phyloP scores from a whole-genome alignment of 805 yeast genomes.

The Metschnikowia kofuensis region DNA sequence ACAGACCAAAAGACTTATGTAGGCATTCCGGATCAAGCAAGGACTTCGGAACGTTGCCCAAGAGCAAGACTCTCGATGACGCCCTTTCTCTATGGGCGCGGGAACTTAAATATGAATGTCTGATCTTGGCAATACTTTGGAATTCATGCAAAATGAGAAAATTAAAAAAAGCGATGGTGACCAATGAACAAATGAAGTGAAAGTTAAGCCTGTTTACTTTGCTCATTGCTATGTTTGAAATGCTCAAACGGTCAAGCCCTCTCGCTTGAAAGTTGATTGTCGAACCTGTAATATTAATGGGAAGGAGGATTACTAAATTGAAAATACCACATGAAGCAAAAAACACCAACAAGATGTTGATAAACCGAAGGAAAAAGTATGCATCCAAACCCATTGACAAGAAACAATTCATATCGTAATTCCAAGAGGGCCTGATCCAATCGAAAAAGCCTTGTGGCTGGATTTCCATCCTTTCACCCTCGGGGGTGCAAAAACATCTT shows the following conservation, averaged over 20 bases:
- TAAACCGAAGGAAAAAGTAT: constrained; percentile 65
- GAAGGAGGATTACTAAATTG: constrained; percentile 58
- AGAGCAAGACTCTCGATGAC: constrained; percentile 33
- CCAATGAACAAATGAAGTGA: constrained; percentile 59
- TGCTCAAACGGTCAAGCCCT: constrained; percentile 68
- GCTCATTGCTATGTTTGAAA: constrained; percentile 61
- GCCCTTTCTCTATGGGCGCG: constrained; percentile 22
- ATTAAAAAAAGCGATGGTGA: constrained; percentile 57
- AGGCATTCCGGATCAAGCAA: constrained; percentile 27
- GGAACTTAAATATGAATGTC: constrained; percentile 41
- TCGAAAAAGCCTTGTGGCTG: constrained; percentile 44
- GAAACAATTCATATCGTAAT: constrained; percentile 42
- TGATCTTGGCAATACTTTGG: constrained; percentile 44
- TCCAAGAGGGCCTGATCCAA: constrained; percentile 52
- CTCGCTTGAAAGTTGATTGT: constrained; percentile 24
- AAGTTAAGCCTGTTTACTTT: constrained; percentile 51
- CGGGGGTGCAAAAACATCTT: constrained; percentile 43
- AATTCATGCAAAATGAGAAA: constrained; percentile 56
- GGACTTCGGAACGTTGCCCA: constrained; percentile 45
- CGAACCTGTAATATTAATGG: constrained; percentile 54
- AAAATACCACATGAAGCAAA: constrained; percentile 52
- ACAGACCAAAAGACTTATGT: constrained; percentile 28
- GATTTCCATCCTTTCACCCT: constrained; percentile 34
- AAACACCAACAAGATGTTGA: constrained; percentile 48
- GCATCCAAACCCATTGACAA: constrained; percentile 65